A percentile compares a stretch with the other conserved stretches of the same genome.
These are phyloP conservation scores for Amniculicola lignicola DNA, from an alignment of 495 filamentous ascomycete species.

Conservation along the genomic window DNA sequence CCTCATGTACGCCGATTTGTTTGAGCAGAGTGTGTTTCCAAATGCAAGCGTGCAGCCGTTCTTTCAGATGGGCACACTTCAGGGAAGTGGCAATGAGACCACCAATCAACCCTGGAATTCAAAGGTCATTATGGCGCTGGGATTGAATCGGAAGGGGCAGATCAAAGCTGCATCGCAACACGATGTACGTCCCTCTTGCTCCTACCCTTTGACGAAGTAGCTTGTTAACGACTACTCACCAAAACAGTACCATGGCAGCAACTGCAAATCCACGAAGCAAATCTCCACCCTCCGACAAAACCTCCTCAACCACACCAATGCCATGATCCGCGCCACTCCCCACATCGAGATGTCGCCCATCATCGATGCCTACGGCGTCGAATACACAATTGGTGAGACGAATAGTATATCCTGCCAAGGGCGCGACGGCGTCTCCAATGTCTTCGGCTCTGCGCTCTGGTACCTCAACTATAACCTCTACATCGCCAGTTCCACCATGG, in stretches of 20 bases:
- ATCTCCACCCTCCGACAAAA: background rate
- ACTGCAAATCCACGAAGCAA: background rate
- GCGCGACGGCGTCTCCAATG: background rate
- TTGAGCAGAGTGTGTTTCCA: background rate
- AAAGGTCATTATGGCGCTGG: background rate
- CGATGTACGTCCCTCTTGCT: background rate
- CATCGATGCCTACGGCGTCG: background rate
- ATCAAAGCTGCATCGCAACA: background rate
- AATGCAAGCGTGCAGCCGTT: background rate
- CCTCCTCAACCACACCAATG: background rate
- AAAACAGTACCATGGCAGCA: background rate
- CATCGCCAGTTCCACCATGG: background rate
- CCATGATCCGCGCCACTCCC: background rate
- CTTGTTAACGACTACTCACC: too few species aligned
- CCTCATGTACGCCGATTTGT: background rate
- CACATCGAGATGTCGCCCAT: background rate
- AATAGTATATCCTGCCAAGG: background rate
- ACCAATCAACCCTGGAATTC: background rate
- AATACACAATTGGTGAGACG: background rate
- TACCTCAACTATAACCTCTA: background rate
- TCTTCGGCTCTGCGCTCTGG: background rate
- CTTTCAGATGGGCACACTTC: background rate
- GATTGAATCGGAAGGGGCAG: background rate
- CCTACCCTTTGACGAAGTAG: background rate
- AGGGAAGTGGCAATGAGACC: background rate